Base-by-base conservation (phyloP, 1,139 yeast genomes). In the Diutina ranongensis region DNA sequence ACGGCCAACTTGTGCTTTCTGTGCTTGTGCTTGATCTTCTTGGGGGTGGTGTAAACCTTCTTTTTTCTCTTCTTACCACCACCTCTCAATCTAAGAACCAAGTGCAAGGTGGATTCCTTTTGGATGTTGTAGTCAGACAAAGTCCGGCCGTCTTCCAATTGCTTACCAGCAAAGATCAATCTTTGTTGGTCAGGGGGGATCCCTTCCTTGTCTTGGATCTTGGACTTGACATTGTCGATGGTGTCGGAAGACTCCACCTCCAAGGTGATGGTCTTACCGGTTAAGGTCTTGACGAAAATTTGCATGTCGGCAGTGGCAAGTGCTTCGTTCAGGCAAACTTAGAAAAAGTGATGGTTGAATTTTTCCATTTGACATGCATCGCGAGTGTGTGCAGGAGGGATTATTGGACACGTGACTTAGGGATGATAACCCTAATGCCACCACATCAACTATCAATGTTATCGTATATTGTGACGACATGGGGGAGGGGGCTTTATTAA, bases 21-120 rank as follows among this genome's bases (percentile, higher is more conserved):
- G 84, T 87, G 96, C 85, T 87, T 88, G 94, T 92, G 97, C 79
- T 78, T 87, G 78, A 92, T 86, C 85, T 89, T 92, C 92, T 92
- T 92, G 81, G 99, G 99, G 71, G 98, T 92, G 80, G 97, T 89
- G 92, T 92, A 94, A 71, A 88, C 97, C 95, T 70, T 71, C 76
- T 94, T 94, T 89, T 88, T 88, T 88, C 86, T 87, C 86, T 95
- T 89, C 88, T 92, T 92, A 85, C 92, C 92, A 85, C 97, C 97
- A 84, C 97, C 97, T 82, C 97, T 86, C 73, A 92, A 86, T 82
- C 97, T 88, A 58, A 92, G 78, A 67, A 92, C 97, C 74, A 92
- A 83, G 77, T 92, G 97, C 59, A 92, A 74, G 60, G 97, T 92
- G 57, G 97, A 89, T 80, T 92, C 98, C 87, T 92, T 89, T 80